Conservation (phyloP, 192 early-diverging fungal species). For the Coemansia sp. region DNA sequence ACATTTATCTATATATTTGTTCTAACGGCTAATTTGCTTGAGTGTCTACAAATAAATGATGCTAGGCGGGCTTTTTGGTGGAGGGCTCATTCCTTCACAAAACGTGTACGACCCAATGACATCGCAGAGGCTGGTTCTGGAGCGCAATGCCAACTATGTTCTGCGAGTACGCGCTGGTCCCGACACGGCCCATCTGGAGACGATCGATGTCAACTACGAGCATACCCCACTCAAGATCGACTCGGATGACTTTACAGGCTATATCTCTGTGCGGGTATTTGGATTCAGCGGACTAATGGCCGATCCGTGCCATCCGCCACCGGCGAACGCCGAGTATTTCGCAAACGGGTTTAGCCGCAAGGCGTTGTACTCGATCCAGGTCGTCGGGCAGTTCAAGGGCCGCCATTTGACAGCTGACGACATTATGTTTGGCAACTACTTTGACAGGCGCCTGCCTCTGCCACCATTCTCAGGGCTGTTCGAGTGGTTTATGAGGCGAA, state of each 20-base stretch:
- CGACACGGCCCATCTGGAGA: constrained; percentile 42
- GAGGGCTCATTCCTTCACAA: constrained; percentile 34
- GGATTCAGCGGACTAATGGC: constrained; percentile 53
- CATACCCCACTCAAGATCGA: constrained; percentile 50
- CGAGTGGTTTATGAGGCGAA: constrained; percentile 57
- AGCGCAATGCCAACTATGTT: constrained; percentile 54
- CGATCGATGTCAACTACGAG: constrained; percentile 55
- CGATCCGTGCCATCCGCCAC: constrained; percentile 54
- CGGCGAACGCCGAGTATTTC: constrained; percentile 48
- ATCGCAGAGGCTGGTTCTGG: constrained; percentile 47
- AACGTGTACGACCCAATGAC: constrained; percentile 49
- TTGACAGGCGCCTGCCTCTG: constrained; percentile 50
- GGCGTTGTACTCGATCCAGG: constrained; percentile 54
- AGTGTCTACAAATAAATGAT: constrained; percentile 22
- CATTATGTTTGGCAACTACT: constrained; percentile 57
- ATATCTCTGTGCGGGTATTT: constrained; percentile 52
- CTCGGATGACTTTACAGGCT: constrained; percentile 44
- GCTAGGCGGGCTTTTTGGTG: constrained; percentile 54
- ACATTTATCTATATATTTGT: too few species aligned
- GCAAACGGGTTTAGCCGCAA: constrained; percentile 53
- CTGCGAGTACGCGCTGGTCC: constrained; percentile 52
- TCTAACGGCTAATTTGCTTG: background rate
- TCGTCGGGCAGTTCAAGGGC: constrained; percentile 46
- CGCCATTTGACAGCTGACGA: constrained; percentile 45
- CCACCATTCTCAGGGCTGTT: constrained; percentile 54